Evolutionary conservation across 148 eudicot species (phyloP), one percentile per base, ranked within the genome.

Genomic region (Heliosperma pusillum): DNA sequence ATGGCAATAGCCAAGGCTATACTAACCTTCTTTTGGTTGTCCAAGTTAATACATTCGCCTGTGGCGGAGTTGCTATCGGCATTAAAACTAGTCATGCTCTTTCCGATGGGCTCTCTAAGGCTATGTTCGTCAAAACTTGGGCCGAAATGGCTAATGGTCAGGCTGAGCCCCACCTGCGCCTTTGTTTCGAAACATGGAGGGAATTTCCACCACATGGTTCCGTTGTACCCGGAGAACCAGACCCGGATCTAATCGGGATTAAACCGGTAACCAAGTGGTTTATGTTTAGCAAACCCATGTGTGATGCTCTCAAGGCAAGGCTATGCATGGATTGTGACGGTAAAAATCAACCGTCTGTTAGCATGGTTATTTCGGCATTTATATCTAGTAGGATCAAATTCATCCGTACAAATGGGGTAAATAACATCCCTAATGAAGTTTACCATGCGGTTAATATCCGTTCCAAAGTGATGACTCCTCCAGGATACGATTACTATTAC

Each of bases 51-150:
- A 22, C 17, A 17, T 87, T 87, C 67, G 12, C 56, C 0, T 85
- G 87, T 40, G 82, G 85, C 66, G 88, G 90, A 1, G 0, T 80
- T 7, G 87, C 80, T 2, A 66, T 85, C 0, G 74, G 76, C 0
- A 29, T 74, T 0, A 58, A 47, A 4, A 44, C 83, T 13, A 81
- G 66, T 10, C 88, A 87, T 70, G 75, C 60, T 50, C 17, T 85
- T 45, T 69, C 74, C 15, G 90, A 87, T 66, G 90, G 58, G 1
- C 62, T 65, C 13, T 80, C 87, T 0, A 10, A 67, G 0, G 21
- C 73, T 25, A 60, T 47, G 61, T 87, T 85, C 33, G 4, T 84
- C 1, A 82, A 78, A 11, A 66, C 71, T 5, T 87, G 88, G 90
- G 79, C 88, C 7, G 59, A 53, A 0, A 62, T 79, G 0, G 73